A percentile compares a stretch with the other conserved stretches of the same genome.
phyloP scores from a whole-genome alignment of 805 yeast genomes.

The Candida chilensis region DNA sequence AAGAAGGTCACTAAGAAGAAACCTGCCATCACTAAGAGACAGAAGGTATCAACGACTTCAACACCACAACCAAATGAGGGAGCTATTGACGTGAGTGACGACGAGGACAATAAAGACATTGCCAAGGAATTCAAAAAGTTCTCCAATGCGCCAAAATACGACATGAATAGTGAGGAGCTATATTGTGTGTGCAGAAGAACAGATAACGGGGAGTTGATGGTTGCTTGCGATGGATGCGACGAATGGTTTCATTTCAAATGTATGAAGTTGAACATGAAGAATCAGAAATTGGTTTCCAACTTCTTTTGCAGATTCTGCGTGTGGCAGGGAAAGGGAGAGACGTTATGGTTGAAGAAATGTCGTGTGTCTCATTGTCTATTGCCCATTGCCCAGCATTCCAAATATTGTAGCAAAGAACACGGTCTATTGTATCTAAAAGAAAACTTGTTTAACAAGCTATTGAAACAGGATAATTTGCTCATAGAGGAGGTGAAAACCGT shows the following conservation, averaged over 20 bases:
- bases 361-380: constrained; percentile 46
- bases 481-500: constrained; percentile 12
- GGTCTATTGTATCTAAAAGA: constrained; percentile 39
- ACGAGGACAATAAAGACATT: constrained; percentile 13
- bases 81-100: no score
- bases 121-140: constrained; percentile 27
- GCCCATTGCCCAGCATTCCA: constrained; percentile 44
- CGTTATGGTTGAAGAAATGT: constrained; percentile 75
- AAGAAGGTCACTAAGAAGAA: no score
- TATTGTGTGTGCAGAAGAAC: constrained; percentile 74
- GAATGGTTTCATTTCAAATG: constrained; percentile 91
- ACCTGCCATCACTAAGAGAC: no score
- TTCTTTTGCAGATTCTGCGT: constrained; percentile 70
- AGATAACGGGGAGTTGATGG: constrained; percentile 78
- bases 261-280: constrained; percentile 44
- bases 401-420: constrained; percentile 71
- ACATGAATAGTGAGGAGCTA: constrained; percentile 49
- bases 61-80: no score
- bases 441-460: constrained; percentile 10
- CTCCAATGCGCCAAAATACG: constrained; percentile 25
- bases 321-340: constrained; percentile 38
- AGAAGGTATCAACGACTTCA: no score
- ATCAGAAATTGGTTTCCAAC: constrained; percentile 46
- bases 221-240: constrained; percentile 92
- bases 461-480: constrained; percentile 8